Percentiles rank a stretch among this genome's conserved stretches.
These are phyloP conservation scores for Chaetothyriales sp. DNA, from an alignment of 2,329 filamentous ascomycete species.

Conservation along the genomic window DNA sequence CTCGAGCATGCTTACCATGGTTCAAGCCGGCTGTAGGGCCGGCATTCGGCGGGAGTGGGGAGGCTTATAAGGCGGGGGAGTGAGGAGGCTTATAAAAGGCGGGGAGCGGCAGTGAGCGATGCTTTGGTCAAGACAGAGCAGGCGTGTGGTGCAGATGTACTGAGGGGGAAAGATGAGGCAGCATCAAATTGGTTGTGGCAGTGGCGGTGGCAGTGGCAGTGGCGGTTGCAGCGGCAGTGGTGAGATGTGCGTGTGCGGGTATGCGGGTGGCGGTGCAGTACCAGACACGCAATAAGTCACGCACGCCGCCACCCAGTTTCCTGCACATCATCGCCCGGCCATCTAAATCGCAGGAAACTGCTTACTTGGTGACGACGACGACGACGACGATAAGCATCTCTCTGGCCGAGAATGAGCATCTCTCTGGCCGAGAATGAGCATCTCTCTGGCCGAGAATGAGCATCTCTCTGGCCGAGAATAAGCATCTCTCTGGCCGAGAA, in stretches of 20 bases:
- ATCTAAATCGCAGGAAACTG: too few relatives aligned
- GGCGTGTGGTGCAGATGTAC: too few relatives aligned
- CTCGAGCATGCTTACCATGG: neutral
- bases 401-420: constrained; percentile 3
- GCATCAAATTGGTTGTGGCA: neutral
- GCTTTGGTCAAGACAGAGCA: neutral
- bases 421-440: constrained; percentile 3
- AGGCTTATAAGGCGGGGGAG: neutral
- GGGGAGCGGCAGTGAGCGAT: neutral
- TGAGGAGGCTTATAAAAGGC: neutral
- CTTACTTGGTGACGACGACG: too few relatives aligned
- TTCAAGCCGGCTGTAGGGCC: neutral
- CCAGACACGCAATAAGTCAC: too few relatives aligned
- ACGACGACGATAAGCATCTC: neutral
- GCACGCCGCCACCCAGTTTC: too few relatives aligned
- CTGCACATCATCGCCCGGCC: too few relatives aligned
- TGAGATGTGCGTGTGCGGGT: too few relatives aligned
- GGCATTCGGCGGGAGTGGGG: neutral
- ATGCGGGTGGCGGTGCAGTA: too few relatives aligned
- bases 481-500: constrained; percentile 4
- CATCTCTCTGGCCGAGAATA: constrained; percentile 3
- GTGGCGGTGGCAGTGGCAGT: neutral
- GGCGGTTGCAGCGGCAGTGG: neutral
- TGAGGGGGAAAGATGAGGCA: neutral
- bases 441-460: constrained; percentile 3